Percentiles rank a stretch among this genome's conserved stretches.
These are phyloP conservation scores for Xylaria longipes DNA, from an alignment of 495 filamentous ascomycete species.

Conservation along the genomic window DNA sequence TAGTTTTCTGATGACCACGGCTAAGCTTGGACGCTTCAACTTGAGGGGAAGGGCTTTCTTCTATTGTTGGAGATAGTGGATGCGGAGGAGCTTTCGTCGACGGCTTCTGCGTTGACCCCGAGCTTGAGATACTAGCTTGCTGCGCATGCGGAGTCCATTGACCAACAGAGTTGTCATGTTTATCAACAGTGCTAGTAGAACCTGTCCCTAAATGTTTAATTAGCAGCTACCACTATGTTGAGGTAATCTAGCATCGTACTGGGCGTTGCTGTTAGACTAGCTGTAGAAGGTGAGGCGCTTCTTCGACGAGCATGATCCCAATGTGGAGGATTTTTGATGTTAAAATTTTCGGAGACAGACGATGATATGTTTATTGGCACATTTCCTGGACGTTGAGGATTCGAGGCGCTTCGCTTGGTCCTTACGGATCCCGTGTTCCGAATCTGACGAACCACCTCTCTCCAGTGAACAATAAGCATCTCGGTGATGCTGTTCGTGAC, in stretches of 20 bases:
- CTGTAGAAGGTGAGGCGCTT: slow-evolving; percentile 33
- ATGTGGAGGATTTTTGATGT: slow-evolving; percentile 37
- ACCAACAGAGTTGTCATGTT: neutral
- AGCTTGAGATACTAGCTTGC: slow-evolving; percentile 30
- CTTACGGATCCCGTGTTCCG: slow-evolving; percentile 45
- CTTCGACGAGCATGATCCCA: slow-evolving; percentile 31
- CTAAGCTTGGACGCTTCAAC: neutral
- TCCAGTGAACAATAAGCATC: slow-evolving; percentile 66
- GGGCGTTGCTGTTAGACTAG: slow-evolving; percentile 38
- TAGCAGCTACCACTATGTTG: neutral
- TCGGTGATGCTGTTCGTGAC: slow-evolving; percentile 61
- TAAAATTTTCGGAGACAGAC: slow-evolving; percentile 41
- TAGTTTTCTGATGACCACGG: neutral
- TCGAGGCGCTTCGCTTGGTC: slow-evolving; percentile 23
- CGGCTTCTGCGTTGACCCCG: slow-evolving; percentile 30
- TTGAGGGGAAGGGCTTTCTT: slow-evolving; percentile 37
- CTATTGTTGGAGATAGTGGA: slow-evolving; percentile 42
- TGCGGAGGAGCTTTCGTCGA: slow-evolving; percentile 30
- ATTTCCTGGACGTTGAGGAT: neutral
- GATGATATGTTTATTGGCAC: slow-evolving; percentile 14
- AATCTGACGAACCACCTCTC: slow-evolving; percentile 63
- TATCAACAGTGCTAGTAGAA: neutral
- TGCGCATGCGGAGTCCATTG: neutral
- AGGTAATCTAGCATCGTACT: neutral
- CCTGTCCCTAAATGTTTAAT: neutral